These are phyloP conservation scores for Cardamine occulta DNA, from an alignment of 345 rosid genomes.

Conservation along the genomic window DNA sequence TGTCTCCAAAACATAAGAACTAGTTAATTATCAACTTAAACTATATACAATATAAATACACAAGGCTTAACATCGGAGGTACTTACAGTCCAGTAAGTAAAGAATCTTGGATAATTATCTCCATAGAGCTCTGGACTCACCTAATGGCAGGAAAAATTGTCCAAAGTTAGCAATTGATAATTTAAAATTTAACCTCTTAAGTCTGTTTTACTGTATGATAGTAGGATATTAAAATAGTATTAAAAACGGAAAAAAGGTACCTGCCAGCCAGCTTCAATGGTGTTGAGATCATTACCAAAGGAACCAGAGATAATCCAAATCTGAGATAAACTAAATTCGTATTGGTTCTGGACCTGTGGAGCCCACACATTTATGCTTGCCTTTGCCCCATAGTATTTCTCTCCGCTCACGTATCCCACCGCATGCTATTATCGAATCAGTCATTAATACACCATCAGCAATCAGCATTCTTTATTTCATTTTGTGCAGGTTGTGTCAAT, in stretches of 20 bases:
- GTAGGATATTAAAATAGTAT: background rate
- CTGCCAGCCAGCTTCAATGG: slow-evolving; percentile 99
- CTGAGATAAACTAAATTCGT: slow-evolving; percentile 96
- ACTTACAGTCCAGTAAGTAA: slow-evolving; percentile 99
- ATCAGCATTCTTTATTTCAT: background rate
- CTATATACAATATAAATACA: background rate
- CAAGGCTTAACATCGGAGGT: background rate
- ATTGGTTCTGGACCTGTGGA: slow-evolving; percentile 73
- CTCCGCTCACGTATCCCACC: slow-evolving; percentile 92
- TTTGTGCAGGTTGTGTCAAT: background rate
- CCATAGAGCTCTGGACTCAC: slow-evolving; percentile 98
- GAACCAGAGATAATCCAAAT: slow-evolving; percentile 98
- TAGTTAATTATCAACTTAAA: background rate
- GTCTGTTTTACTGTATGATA: background rate
- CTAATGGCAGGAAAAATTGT: slow-evolving; percentile 45
- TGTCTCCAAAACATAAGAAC: slow-evolving; percentile 35
- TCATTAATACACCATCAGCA: background rate
- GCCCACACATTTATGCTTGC: slow-evolving; percentile 99
- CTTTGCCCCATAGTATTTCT: slow-evolving; percentile 94
- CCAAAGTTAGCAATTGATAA: slow-evolving; percentile 5
- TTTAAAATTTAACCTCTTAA: background rate
- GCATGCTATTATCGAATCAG: slow-evolving; percentile 53
- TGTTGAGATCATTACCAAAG: slow-evolving; percentile 91
- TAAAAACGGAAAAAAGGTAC: slow-evolving; percentile 43
- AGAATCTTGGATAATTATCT: slow-evolving; percentile 92